These are phyloP conservation scores for Huntiella omanensis DNA, from an alignment of 2,329 filamentous ascomycete species.

Conservation along the genomic window DNA sequence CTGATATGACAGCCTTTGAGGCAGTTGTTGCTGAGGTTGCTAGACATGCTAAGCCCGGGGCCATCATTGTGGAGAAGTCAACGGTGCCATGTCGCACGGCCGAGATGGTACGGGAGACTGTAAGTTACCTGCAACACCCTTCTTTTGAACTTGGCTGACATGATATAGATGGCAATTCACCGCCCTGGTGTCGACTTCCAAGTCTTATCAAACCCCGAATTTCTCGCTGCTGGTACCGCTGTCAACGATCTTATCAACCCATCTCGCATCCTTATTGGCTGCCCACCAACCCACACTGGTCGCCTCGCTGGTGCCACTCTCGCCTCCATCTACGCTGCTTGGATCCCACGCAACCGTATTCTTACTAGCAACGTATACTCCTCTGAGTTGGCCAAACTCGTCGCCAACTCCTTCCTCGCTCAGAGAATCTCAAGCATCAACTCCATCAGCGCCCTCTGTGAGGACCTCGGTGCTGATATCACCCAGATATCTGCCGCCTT, in stretches of 20 bases:
- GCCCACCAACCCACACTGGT: conserved; percentile 38
- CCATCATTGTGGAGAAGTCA: conserved; percentile 66
- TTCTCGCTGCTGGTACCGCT: conserved; percentile 60
- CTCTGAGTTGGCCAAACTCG: conserved; percentile 61
- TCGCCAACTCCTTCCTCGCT: conserved; percentile 62
- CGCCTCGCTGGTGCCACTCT: conserved; percentile 43
- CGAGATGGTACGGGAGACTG: conserved; percentile 47
- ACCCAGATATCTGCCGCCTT: conserved; percentile 49
- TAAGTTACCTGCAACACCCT: conserved; percentile 21
- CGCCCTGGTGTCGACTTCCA: conserved; percentile 50
- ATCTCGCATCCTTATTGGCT: conserved; percentile 60
- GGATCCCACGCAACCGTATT: conserved; percentile 50
- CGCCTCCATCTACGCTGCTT: conserved; percentile 46
- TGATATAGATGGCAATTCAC: conserved; percentile 32
- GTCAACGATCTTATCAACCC: conserved; percentile 51
- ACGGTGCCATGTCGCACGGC: conserved; percentile 63
- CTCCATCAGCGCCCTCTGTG: conserved; percentile 62
- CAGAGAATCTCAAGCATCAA: conserved; percentile 71
- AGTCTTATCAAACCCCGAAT: conserved; percentile 66
- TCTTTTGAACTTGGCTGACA: background rate
- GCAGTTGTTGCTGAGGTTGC: conserved; percentile 50
- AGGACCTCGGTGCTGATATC: conserved; percentile 57
- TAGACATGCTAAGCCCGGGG: conserved; percentile 41
- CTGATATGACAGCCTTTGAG: conserved; percentile 55
- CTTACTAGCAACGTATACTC: conserved; percentile 58